Conservation (phyloP, 2,329 filamentous ascomycete genomes). For the Pseudocercospora musae region DNA sequence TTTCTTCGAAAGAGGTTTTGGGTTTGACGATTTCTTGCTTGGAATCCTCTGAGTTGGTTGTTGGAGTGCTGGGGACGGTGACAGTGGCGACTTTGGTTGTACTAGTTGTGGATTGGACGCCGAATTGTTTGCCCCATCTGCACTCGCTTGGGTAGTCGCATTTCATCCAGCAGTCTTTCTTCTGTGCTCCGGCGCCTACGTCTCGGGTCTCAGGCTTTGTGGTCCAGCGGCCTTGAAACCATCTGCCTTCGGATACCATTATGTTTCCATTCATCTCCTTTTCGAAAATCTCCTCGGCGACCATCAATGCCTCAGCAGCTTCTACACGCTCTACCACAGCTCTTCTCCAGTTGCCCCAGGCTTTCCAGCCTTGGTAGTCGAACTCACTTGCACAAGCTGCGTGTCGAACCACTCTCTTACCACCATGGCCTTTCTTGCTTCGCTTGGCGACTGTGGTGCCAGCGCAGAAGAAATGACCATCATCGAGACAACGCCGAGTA, state of each 20-base stretch:
- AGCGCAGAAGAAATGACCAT: slow-evolving; percentile 54
- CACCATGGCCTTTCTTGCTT: slow-evolving; percentile 31
- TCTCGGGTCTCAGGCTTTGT: slow-evolving; percentile 8
- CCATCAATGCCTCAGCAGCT: slow-evolving; percentile 24
- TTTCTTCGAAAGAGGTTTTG: slow-evolving; percentile 30
- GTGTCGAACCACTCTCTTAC: slow-evolving; percentile 29
- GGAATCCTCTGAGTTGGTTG: background rate
- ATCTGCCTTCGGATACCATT: slow-evolving; percentile 17
- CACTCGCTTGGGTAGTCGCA: slow-evolving; percentile 50
- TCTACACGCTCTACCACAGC: slow-evolving; percentile 23
- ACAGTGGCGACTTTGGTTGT: background rate
- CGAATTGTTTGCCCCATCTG: slow-evolving; percentile 39
- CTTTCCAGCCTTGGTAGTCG: slow-evolving; percentile 53
- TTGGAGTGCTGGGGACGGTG: background rate
- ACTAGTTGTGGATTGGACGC: slow-evolving; percentile 22
- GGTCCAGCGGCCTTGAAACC: slow-evolving; percentile 21
- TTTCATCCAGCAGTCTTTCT: slow-evolving; percentile 43
- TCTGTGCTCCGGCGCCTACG: background rate
- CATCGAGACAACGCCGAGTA: slow-evolving; percentile 53
- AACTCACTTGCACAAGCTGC: slow-evolving; percentile 51
- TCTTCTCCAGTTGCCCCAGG: slow-evolving; percentile 45
- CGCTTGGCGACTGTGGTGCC: slow-evolving; percentile 42
- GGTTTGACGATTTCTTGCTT: slow-evolving; percentile 7
- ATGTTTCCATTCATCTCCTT: background rate
- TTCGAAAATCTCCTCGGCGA: slow-evolving; percentile 13